Evolutionary conservation across 768 basidiomycete genomes (phyloP).

Genomic region (Pholiota molesta): DNA sequence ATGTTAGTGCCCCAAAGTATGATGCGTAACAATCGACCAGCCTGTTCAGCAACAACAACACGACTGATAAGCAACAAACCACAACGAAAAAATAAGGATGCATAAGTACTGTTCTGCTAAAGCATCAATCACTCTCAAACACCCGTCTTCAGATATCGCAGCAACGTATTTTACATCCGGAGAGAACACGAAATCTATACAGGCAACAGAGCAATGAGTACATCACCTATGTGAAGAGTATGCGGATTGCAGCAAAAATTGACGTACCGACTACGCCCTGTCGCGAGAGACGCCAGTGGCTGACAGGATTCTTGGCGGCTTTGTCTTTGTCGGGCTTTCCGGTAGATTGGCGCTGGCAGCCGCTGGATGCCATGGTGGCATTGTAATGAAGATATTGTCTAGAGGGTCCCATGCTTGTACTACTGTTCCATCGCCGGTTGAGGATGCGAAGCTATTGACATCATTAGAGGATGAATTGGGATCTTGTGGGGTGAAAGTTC

Average conservation of each 20-base stretch:
- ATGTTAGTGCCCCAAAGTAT: conserved; percentile 91
- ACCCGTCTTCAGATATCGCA: conserved; percentile 91
- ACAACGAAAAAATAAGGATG: neutral
- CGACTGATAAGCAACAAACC: neutral
- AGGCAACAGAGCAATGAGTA: neutral
- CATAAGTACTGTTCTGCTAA: conserved; percentile 76
- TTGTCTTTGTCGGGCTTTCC: conserved; percentile 62
- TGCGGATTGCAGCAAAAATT: neutral
- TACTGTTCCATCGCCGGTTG: conserved; percentile 32
- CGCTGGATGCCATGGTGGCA: conserved; percentile 85
- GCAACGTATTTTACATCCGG: conserved; percentile 92
- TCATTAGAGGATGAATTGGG: conserved; percentile 41
- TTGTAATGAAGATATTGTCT: conserved; percentile 76
- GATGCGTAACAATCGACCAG: conserved; percentile 93
- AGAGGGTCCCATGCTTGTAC: conserved; percentile 73
- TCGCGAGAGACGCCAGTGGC: conserved; percentile 83
- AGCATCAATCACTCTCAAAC: conserved; percentile 87
- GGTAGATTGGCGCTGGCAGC: conserved; percentile 37
- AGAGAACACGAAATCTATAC: conserved; percentile 86
- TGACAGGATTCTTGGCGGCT: conserved; percentile 82
- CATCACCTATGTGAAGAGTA: too few species aligned
- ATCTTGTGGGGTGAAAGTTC: conserved; percentile 65
- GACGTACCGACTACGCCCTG: conserved; percentile 71
- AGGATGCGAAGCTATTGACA: conserved; percentile 24
- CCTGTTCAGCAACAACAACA: conserved; percentile 42